Evolutionary conservation across 1,139 yeast genomes (phyloP).

Genomic region (Petasospora rhodanensis): DNA sequence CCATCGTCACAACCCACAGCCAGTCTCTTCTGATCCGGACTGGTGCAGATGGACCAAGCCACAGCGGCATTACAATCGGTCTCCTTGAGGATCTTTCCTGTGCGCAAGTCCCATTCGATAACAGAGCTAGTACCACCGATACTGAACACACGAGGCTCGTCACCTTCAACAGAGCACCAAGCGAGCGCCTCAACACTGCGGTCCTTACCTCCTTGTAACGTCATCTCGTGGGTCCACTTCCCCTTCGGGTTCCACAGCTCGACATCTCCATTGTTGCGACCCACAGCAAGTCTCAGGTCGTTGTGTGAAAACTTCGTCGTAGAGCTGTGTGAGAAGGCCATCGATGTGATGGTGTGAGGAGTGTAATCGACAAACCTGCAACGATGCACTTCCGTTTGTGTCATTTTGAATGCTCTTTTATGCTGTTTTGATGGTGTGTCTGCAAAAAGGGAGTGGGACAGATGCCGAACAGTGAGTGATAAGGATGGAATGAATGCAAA

Average conservation of each 20-base stretch:
- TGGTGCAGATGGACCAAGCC: constrained; percentile 82
- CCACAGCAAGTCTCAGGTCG: constrained; percentile 80
- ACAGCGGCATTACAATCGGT: constrained; percentile 92
- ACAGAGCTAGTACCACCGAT: constrained; percentile 90
- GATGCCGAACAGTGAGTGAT: too few species aligned
- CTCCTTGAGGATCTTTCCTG: constrained; percentile 69
- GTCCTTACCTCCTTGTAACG: constrained; percentile 75
- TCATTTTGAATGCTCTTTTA: constrained; percentile 3
- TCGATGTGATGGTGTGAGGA: constrained; percentile 80
- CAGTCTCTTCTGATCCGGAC: constrained; percentile 54
- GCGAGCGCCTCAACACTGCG: constrained; percentile 86
- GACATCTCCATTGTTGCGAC: constrained; percentile 90
- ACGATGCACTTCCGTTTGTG: constrained; percentile 70
- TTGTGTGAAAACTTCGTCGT: constrained; percentile 45
- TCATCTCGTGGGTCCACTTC: constrained; percentile 52
- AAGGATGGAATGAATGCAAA: too few species aligned
- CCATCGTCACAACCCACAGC: constrained; percentile 98
- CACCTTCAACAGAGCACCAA: constrained; percentile 57
- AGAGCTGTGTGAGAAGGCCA: constrained; percentile 74
- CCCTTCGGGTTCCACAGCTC: constrained; percentile 92
- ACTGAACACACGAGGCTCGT: constrained; percentile 69
- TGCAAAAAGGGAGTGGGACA: too few species aligned
- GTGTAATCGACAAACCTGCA: constrained; percentile 89
- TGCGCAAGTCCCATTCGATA: constrained; percentile 86
- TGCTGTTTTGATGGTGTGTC: too few species aligned